Evolutionary conservation across 768 basidiomycete species (phyloP).

Genomic region (Auricularia heimuer): DNA sequence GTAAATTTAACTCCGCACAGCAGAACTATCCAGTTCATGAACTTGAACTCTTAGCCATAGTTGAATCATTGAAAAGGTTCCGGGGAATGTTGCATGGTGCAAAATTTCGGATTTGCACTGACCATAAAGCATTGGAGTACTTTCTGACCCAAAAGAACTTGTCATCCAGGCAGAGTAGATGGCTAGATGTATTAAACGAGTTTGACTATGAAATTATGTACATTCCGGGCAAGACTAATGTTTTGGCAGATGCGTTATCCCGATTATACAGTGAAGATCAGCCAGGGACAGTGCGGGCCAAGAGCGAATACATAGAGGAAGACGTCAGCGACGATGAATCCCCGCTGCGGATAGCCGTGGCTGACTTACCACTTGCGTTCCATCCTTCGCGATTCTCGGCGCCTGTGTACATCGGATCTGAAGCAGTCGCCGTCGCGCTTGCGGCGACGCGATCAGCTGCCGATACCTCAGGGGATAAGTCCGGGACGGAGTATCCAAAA

Average conservation of each 20-base stretch:
- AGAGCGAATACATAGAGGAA: conserved; percentile 13
- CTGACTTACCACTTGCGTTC: too few relatives aligned
- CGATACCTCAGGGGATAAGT: too few relatives aligned
- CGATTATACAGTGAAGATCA: conserved; percentile 16
- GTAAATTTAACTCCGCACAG: conserved; percentile 27
- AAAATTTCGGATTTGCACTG: background rate
- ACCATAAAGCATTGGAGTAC: conserved; percentile 4
- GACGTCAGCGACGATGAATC: background rate
- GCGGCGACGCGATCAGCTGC: too few relatives aligned
- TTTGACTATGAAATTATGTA: conserved; percentile 6
- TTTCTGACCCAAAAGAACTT: conserved; percentile 3
- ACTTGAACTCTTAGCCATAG: conserved; percentile 27
- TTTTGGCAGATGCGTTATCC: conserved; percentile 14
- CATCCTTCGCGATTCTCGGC: too few relatives aligned
- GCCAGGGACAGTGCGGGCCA: conserved; percentile 14
- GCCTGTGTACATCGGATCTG: too few relatives aligned
- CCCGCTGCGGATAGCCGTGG: too few relatives aligned
- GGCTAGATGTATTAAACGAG: conserved; percentile 4
- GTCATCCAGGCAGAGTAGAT: background rate
- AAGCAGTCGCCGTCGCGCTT: too few relatives aligned
- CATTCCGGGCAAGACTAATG: conserved; percentile 3
- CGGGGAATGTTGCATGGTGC: conserved; percentile 22
- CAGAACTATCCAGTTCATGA: conserved; percentile 34
- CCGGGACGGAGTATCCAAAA: too few relatives aligned
- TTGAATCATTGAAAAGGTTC: conserved; percentile 24